phyloP scores from a whole-genome alignment of 148 eudicot genomes.

The Cornus controversa region DNA sequence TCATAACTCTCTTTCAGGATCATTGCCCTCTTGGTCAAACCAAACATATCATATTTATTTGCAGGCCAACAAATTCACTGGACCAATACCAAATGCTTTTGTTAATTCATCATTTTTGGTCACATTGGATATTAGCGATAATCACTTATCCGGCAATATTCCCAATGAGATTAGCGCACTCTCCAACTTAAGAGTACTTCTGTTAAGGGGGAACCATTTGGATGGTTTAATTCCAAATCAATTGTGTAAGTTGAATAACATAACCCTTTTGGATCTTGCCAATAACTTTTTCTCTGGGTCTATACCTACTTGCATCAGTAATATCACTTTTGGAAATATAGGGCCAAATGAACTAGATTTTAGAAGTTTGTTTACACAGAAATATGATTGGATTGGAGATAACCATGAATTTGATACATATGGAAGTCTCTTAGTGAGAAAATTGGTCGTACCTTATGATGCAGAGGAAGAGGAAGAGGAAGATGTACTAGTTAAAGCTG shows the following conservation, averaged over 20 bases:
- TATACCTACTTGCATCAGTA: background rate
- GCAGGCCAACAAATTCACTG: too few relatives aligned
- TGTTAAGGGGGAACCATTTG: background rate
- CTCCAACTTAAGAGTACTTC: too few relatives aligned
- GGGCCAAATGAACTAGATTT: background rate
- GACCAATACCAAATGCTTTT: too few relatives aligned
- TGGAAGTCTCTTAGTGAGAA: background rate
- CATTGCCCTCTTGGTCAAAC: background rate
- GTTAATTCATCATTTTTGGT: too few relatives aligned
- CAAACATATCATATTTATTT: too few relatives aligned
- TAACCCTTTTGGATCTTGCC: constrained; percentile 7
- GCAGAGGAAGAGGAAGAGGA: too few relatives aligned
- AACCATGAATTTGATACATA: too few relatives aligned
- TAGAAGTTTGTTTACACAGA: too few relatives aligned
- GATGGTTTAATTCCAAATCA: background rate
- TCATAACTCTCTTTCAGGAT: background rate
- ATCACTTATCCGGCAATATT: too few relatives aligned
- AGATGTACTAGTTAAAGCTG: background rate
- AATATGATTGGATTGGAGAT: too few relatives aligned
- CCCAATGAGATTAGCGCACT: background rate
- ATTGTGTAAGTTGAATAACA: constrained; percentile 5
- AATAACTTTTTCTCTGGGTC: constrained; percentile 4
- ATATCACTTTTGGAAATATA: constrained; percentile 1
- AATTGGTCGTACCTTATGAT: background rate
- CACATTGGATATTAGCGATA: constrained; percentile 10